Evolutionary conservation across 495 filamentous ascomycete species (phyloP).

Genomic region (Tetracladium marchalianum): DNA sequence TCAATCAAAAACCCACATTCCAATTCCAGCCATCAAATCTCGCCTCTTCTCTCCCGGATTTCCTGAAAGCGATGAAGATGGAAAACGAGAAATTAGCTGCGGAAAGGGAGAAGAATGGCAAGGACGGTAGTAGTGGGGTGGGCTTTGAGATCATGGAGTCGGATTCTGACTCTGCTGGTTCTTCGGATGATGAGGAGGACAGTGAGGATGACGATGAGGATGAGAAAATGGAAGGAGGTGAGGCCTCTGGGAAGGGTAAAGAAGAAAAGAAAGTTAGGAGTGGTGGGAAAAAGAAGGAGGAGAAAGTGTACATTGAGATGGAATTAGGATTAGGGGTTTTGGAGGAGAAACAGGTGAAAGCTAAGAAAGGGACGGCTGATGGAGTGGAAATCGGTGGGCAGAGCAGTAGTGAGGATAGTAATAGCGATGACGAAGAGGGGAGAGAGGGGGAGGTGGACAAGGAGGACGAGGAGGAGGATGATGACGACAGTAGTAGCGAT

Average conservation of each 20-base stretch:
- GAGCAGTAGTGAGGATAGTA: no score
- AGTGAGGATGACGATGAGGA: no score
- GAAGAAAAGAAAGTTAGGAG: constrained; percentile 16
- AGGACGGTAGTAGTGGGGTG: constrained; percentile 1
- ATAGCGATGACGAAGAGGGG: no score
- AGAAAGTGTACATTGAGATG: constrained; percentile 42
- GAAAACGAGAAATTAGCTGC: constrained; percentile 38
- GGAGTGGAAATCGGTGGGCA: no score
- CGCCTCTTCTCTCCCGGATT: constrained; percentile 6
- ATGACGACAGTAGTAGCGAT: no score
- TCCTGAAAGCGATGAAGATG: constrained; percentile 36
- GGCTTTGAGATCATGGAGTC: constrained; percentile 20
- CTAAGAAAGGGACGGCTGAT: no score
- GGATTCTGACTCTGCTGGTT: constrained; percentile 20
- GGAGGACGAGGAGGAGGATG: no score
- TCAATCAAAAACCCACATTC: constrained; percentile 5
- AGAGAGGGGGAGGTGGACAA: no score
- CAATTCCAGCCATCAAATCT: constrained; percentile 1
- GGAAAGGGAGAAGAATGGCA: constrained; percentile 23
- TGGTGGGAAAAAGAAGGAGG: constrained; percentile 13
- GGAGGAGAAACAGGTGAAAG: no score
- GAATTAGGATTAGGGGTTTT: constrained; percentile 39
- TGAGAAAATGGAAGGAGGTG: constrained; percentile 19
- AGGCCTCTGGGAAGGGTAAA: background rate
- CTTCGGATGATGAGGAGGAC: constrained; percentile 18